Evolutionary conservation across 1,139 yeast genomes (phyloP), one percentile per base, ranked within the genome.

Genomic region (Trichomonascaceae sp.): DNA sequence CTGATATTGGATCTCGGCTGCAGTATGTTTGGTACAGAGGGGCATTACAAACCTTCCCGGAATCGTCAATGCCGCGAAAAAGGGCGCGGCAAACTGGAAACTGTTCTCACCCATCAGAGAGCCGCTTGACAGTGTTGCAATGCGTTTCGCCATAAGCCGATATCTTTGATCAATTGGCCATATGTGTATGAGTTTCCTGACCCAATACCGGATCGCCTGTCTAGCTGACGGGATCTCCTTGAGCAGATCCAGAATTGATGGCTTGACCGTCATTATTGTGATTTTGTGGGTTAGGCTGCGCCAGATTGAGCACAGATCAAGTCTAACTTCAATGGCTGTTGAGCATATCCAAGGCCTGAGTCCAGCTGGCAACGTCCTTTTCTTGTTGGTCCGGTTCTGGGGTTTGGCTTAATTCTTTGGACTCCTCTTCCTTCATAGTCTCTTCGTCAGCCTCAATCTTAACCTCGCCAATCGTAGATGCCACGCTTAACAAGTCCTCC

Each of bases 81-180:
- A 52, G 17, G 48, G 38, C 3, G 44, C 50, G 9, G 51, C 49
- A 36, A 55, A 55, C 41, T 55, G 54, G 39, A 45, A 55, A 31
- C 54, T 46, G 42, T 55, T 55, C 39, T 55, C 60, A 17, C 59
- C 60, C 60, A 55, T 55, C 29, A 55, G 44, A 13, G 60, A 55
- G 41, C 23, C 57, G 26, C 16, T 14, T 27, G 22, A 8, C 30
- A 30, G 15, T 22, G 13, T 20, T 20, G 23, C 23, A 11, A 20
- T 8, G 47, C 42, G 1, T 40, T 27, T 17, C 50, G 38, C 59
- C 58, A 54, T 26, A 40, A 38, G 15, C 48, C 48, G 32, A 54
- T 46, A 33, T 50, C 56, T 20, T 39, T 33, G 27, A 51, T 42
- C 37, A 54, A 34, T 27, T 51, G 50, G 14, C 56, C 53, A 32